A percentile compares a stretch with the other conserved stretches of the same genome.
phyloP scores from a whole-genome alignment of 371 early-diverging fungal species.

The Lichtheimia hyalospora region DNA sequence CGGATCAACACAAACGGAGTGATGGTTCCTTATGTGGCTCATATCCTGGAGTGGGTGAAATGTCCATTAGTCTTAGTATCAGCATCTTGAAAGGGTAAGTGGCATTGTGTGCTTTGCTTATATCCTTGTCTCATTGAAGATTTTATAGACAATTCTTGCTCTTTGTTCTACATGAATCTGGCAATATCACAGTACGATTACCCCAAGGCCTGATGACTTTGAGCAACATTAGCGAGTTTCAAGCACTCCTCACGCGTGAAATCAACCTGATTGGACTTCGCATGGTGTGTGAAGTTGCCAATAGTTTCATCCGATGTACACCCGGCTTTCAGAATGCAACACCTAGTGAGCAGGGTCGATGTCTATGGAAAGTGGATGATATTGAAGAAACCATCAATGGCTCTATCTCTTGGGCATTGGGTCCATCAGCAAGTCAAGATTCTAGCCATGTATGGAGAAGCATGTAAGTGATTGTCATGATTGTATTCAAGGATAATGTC shows the following conservation, averaged over 20 bases:
- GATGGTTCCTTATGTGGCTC: conserved; percentile 14
- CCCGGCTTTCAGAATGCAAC: conserved; percentile 12
- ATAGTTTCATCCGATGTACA: conserved; percentile 31
- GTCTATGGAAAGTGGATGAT: conserved; percentile 46
- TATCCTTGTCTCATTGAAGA: background rate
- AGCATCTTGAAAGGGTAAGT: conserved; percentile 43
- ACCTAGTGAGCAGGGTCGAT: conserved; percentile 25
- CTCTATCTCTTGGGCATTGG: conserved; percentile 26
- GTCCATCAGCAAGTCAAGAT: background rate
- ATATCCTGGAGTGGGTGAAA: conserved; percentile 33
- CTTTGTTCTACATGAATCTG: conserved; percentile 29
- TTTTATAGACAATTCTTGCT: conserved; percentile 10
- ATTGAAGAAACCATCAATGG: conserved; percentile 50
- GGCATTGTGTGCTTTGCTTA: background rate
- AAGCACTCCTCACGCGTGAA: conserved; percentile 42
- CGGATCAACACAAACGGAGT: conserved; percentile 4
- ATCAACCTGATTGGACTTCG: conserved; percentile 45
- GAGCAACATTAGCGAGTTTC: conserved; percentile 42
- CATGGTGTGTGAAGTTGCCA: conserved; percentile 45
- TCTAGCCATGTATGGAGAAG: conserved; percentile 26
- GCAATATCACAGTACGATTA: conserved; percentile 36
- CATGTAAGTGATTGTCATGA: conserved; percentile 28
- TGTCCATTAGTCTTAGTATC: conserved; percentile 31
- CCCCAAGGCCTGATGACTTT: conserved; percentile 45
- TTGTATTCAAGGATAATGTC: background rate